Percentiles rank a stretch among this genome's conserved stretches.
These are phyloP conservation scores for Plantago elongata DNA, from an alignment of 257 asterid genomes.

Conservation along the genomic window DNA sequence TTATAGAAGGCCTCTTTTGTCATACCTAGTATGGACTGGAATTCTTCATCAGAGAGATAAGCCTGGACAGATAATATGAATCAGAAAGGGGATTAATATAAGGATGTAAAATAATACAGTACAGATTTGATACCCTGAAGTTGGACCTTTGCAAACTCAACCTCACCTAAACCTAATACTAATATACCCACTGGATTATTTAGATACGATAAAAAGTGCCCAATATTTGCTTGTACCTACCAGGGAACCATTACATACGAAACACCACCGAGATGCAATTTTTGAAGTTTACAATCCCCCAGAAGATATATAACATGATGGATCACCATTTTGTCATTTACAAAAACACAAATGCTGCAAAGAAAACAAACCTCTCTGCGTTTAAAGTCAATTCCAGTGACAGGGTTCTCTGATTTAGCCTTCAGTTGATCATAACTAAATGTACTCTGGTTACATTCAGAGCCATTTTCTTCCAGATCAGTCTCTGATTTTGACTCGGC, in stretches of 20 bases:
- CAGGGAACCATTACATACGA: too few relatives aligned
- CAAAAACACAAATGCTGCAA: background rate
- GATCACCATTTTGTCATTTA: background rate
- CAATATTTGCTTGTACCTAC: too few relatives aligned
- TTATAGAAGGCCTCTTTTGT: slow-evolving; percentile 57
- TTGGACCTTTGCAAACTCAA: too few relatives aligned
- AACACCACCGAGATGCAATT: too few relatives aligned
- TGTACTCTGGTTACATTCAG: slow-evolving; percentile 30
- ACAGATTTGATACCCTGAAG: too few relatives aligned
- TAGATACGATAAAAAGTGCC: too few relatives aligned
- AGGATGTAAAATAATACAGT: too few relatives aligned
- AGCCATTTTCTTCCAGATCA: slow-evolving; percentile 38
- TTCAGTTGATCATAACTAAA: slow-evolving; percentile 64
- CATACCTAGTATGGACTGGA: slow-evolving; percentile 54
- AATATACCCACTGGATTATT: too few relatives aligned
- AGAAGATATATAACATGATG: background rate
- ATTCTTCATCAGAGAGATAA: slow-evolving; percentile 81
- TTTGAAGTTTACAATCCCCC: background rate
- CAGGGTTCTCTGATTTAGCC: slow-evolving; percentile 82
- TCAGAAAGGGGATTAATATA: background rate
- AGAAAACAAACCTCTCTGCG: slow-evolving; percentile 65
- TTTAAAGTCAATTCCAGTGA: slow-evolving; percentile 63
- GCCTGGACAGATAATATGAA: slow-evolving; percentile 44
- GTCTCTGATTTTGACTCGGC: slow-evolving; percentile 36
- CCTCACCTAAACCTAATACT: too few relatives aligned